Conservation (phyloP, 257 asterid genomes). For the Paraleonurus japonicus region DNA sequence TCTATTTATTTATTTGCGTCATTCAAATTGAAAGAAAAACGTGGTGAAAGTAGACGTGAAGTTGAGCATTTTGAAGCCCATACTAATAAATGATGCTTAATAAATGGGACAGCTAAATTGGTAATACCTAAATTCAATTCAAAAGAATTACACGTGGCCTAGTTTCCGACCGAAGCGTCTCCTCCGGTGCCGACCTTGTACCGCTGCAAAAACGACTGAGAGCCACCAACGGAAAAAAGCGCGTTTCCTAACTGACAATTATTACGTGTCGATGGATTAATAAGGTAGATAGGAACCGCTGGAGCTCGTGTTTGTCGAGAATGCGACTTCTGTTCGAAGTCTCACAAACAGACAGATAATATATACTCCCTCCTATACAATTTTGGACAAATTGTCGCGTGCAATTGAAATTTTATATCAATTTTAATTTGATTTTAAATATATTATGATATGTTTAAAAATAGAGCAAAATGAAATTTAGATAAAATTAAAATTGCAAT, state of each 20-base stretch:
- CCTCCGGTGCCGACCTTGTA: slow-evolving; percentile 39
- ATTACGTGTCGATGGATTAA: slow-evolving; percentile 32
- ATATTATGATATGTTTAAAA: too few relatives aligned
- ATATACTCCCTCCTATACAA: too few relatives aligned
- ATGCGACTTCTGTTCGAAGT: slow-evolving; percentile 31
- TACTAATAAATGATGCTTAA: neutral
- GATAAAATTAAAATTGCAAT: too few relatives aligned
- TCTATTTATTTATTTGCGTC: neutral
- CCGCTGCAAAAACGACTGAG: slow-evolving; percentile 7
- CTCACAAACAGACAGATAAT: neutral
- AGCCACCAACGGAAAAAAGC: slow-evolving; percentile 5
- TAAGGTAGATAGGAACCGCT: slow-evolving; percentile 36
- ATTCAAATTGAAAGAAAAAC: neutral
- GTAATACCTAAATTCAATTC: neutral
- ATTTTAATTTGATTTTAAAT: too few relatives aligned
- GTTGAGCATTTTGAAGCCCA: neutral
- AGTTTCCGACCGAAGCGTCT: slow-evolving; percentile 27
- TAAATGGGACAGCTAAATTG: slow-evolving; percentile 9
- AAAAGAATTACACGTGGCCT: slow-evolving; percentile 24
- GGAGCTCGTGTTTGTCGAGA: slow-evolving; percentile 33
- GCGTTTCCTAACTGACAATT: slow-evolving; percentile 11
- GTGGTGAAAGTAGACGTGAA: neutral
- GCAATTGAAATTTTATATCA: too few relatives aligned
- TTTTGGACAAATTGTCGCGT: too few relatives aligned
- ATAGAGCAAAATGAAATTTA: too few relatives aligned